phyloP scores from a whole-genome alignment of 257 asterid species.

The Salvia miltiorrhiza region DNA sequence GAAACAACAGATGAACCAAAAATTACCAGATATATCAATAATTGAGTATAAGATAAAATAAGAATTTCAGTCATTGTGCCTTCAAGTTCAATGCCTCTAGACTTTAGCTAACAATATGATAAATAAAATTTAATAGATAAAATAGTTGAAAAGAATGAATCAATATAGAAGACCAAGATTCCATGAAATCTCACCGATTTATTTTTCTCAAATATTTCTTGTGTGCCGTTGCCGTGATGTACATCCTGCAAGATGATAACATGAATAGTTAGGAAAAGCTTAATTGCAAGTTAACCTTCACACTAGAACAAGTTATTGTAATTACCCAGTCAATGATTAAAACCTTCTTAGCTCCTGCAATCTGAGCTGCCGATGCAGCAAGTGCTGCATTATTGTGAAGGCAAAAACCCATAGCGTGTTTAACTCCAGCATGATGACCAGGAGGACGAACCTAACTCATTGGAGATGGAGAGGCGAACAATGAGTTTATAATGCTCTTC shows the following conservation, averaged over 20 bases:
- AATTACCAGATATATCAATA: neutral
- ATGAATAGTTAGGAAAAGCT: conserved; percentile 19
- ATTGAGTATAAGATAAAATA: conserved; percentile 4
- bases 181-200: conserved; percentile 61
- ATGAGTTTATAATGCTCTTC: conserved; percentile 10
- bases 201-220: conserved; percentile 85
- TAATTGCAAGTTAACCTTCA: conserved; percentile 8
- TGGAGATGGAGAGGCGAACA: conserved; percentile 25
- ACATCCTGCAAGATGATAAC: conserved; percentile 65
- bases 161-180: conserved; percentile 6
- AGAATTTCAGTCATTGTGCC: neutral
- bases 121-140: neutral
- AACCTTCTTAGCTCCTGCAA: conserved; percentile 91
- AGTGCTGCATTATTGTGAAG: conserved; percentile 98
- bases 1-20: neutral
- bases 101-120: conserved; percentile 19
- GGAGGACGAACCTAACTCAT: conserved; percentile 93
- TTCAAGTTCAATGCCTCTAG: conserved; percentile 2
- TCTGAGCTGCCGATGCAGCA: conserved; percentile 92
- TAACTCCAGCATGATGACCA: conserved; percentile 99
- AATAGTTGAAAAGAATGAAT: conserved; percentile 7
- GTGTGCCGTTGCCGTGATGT: conserved; percentile 99
- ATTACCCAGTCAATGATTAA: conserved; percentile 95
- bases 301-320: conserved; percentile 14
- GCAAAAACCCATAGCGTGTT: conserved; percentile 96